Percentiles rank a stretch among this genome's conserved stretches.
These are phyloP conservation scores for Immersiporthe knoxdaviesiana DNA, from an alignment of 2,329 filamentous ascomycete species.

Conservation along the genomic window DNA sequence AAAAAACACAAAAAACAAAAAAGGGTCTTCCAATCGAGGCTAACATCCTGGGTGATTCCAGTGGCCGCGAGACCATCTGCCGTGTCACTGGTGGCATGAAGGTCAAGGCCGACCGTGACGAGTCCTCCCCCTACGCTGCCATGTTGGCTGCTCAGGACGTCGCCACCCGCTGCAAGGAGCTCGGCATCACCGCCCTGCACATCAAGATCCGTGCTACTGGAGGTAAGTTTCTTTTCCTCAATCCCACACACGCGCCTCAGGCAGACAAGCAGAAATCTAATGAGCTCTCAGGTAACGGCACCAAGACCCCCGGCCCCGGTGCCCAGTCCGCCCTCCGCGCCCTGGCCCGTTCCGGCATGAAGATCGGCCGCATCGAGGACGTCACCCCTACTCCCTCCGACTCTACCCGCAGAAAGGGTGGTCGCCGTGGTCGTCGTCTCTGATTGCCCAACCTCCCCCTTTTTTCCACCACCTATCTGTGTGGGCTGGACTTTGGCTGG, in stretches of 20 bases:
- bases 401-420: slow-evolving; percentile 99
- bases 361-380: slow-evolving; percentile 99
- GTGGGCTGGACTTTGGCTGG: slow-evolving; percentile 24
- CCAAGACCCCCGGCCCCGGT: slow-evolving; percentile 99
- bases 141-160: slow-evolving; percentile 99
- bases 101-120: slow-evolving; percentile 99
- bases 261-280: slow-evolving; percentile 8
- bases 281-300: slow-evolving; percentile 78
- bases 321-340: slow-evolving; percentile 99
- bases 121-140: slow-evolving; percentile 99
- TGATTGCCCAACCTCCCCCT: slow-evolving; percentile 57
- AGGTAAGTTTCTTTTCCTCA: slow-evolving; percentile 60
- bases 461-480: not conserved
- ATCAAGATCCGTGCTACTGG: slow-evolving; percentile 99
- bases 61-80: slow-evolving; percentile 99
- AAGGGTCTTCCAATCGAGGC: slow-evolving; percentile 45
- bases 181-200: slow-evolving; percentile 88
- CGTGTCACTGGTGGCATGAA: slow-evolving; percentile 99
- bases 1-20: slow-evolving; percentile 2
- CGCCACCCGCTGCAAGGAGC: slow-evolving; percentile 78
- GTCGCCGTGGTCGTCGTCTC: slow-evolving; percentile 99
- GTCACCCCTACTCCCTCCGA: slow-evolving; percentile 99
- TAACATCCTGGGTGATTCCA: slow-evolving; percentile 73
- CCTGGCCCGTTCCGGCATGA: slow-evolving; percentile 98
- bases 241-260: not conserved